These are phyloP conservation scores for Rhododendron mucronatum DNA, from an alignment of 148 eudicot genomes.

Conservation along the genomic window DNA sequence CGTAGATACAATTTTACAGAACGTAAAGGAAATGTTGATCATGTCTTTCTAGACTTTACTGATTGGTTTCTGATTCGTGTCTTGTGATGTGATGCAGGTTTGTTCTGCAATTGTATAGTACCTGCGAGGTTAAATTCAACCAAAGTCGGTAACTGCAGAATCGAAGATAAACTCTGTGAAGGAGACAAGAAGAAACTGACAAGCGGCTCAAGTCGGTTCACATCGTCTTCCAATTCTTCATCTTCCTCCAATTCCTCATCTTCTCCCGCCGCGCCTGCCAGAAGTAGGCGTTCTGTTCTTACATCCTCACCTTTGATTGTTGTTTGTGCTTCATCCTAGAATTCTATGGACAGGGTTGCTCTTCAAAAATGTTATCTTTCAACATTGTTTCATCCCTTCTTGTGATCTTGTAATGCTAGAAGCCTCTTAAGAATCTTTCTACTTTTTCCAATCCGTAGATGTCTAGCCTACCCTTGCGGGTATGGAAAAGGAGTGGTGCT, in stretches of 20 bases:
- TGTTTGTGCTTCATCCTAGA: slow-evolving; percentile 13
- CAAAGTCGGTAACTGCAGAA: slow-evolving; percentile 24
- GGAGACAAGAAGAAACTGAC: slow-evolving; percentile 33
- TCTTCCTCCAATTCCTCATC: slow-evolving; percentile 26
- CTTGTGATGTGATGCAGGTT: slow-evolving; percentile 16
- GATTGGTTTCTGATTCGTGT: background rate
- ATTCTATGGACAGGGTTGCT: background rate
- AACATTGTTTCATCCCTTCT: slow-evolving; percentile 4
- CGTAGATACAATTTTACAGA: background rate
- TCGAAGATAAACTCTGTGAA: slow-evolving; percentile 29
- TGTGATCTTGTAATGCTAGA: slow-evolving; percentile 9
- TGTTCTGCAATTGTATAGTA: slow-evolving; percentile 31
- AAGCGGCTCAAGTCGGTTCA: slow-evolving; percentile 18
- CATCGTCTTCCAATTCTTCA: slow-evolving; percentile 27
- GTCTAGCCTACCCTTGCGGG: background rate
- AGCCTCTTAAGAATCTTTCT: slow-evolving; percentile 15
- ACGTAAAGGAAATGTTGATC: background rate
- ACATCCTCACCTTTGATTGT: slow-evolving; percentile 26
- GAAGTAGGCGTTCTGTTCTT: slow-evolving; percentile 15
- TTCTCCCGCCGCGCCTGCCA: slow-evolving; percentile 12
- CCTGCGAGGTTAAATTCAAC: slow-evolving; percentile 31
- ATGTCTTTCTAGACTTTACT: background rate
- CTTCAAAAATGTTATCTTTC: background rate
- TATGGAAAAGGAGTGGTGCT: background rate
- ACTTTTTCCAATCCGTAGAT: background rate